Conservation (phyloP, 768 basidiomycete genomes). For the Boletus rubropictus region DNA sequence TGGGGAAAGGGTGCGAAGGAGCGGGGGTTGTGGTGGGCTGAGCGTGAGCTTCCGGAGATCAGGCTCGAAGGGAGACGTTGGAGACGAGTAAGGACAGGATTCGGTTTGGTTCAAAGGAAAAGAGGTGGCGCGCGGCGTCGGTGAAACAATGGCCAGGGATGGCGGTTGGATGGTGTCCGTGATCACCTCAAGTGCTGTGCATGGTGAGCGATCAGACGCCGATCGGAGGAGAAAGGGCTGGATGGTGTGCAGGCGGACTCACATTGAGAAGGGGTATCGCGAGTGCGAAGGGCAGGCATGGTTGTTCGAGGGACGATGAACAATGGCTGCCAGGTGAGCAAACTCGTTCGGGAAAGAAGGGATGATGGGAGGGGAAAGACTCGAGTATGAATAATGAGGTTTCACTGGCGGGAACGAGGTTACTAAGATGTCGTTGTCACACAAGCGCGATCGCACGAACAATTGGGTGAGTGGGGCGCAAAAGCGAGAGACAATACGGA, state of each 20-base stretch:
- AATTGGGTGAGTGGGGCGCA: slow-evolving; percentile 63
- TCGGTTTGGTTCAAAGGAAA: slow-evolving; percentile 37
- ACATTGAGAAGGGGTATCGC: slow-evolving; percentile 59
- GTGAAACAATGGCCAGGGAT: slow-evolving; percentile 49
- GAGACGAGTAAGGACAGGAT: slow-evolving; percentile 60
- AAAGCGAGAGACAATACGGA: slow-evolving; percentile 51
- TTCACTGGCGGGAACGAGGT: slow-evolving; percentile 36
- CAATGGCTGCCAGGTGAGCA: slow-evolving; percentile 32
- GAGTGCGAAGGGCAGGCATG: slow-evolving; percentile 79
- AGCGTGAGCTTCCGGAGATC: slow-evolving; percentile 46
- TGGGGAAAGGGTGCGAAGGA: slow-evolving; percentile 41
- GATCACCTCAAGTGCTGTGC: slow-evolving; percentile 68
- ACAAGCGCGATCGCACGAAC: slow-evolving; percentile 43
- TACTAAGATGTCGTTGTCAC: slow-evolving; percentile 48
- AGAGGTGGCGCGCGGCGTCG: slow-evolving; percentile 51
- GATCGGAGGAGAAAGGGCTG: slow-evolving; percentile 4
- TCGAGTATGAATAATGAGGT: slow-evolving; percentile 38
- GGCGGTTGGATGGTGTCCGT: slow-evolving; percentile 57
- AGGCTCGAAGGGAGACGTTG: slow-evolving; percentile 69
- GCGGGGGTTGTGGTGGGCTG: slow-evolving; percentile 38
- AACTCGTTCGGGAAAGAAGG: slow-evolving; percentile 31
- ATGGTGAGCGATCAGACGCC: slow-evolving; percentile 13
- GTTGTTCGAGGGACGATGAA: slow-evolving; percentile 35
- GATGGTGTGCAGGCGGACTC: slow-evolving; percentile 17
- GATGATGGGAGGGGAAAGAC: slow-evolving; percentile 27